phyloP scores from a whole-genome alignment of 352 stramenopile species.

The Phytophthora boehmeriae region DNA sequence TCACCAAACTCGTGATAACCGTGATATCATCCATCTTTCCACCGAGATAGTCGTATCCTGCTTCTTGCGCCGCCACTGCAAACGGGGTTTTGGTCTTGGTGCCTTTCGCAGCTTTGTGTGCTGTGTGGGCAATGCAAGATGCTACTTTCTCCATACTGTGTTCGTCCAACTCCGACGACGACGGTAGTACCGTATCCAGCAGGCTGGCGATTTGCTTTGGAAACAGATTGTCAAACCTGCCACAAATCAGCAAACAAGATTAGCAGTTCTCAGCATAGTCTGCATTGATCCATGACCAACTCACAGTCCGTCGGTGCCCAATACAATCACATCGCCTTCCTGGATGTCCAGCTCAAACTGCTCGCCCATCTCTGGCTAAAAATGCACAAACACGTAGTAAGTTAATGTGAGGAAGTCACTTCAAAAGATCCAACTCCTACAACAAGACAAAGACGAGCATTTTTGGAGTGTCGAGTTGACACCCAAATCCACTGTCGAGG shows the following conservation, averaged over 20 bases:
- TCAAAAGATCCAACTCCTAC: not conserved
- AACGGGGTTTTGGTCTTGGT: constrained; percentile 83
- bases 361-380: constrained; percentile 89
- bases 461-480: too few relatives aligned
- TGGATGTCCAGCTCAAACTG: constrained; percentile 85
- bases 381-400: constrained; percentile 16
- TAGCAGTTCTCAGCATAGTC: not conserved
- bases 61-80: constrained; percentile 63
- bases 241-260: constrained; percentile 1
- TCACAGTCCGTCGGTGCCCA: constrained; percentile 94
- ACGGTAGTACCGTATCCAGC: constrained; percentile 68
- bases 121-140: constrained; percentile 79
- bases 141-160: constrained; percentile 81
- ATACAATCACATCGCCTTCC: constrained; percentile 91
- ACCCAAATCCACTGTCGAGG: too few relatives aligned
- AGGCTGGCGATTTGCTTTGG: constrained; percentile 81
- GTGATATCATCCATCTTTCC: constrained; percentile 94
- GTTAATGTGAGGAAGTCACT: not conserved
- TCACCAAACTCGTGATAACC: constrained; percentile 82
- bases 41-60: constrained; percentile 81
- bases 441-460: too few relatives aligned
- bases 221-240: constrained; percentile 96
- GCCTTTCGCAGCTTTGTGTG: constrained; percentile 77
- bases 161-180: constrained; percentile 49
- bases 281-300: constrained; percentile 16